Percentiles rank a stretch among this genome's conserved stretches.
These are phyloP conservation scores for Mucor piriformis DNA, from an alignment of 371 early-diverging fungal genomes.

Conservation along the genomic window DNA sequence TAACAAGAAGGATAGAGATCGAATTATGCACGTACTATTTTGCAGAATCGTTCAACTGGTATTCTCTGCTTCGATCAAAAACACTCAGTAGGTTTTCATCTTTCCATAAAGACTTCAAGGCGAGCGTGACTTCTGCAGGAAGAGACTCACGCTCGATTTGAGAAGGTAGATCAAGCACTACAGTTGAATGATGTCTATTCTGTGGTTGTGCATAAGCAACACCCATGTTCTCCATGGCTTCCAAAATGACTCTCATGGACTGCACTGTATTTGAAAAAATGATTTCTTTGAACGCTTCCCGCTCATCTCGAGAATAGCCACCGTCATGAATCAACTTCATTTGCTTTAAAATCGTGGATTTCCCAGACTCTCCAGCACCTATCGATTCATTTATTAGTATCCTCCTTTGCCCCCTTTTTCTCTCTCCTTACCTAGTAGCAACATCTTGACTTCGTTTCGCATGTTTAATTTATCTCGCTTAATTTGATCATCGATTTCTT, in stretches of 20 bases:
- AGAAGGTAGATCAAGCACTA: constrained; percentile 54
- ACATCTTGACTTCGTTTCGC: constrained; percentile 93
- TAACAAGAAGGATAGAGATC: not conserved
- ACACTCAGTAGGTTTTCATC: constrained; percentile 75
- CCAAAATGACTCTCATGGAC: constrained; percentile 87
- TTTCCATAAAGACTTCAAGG: constrained; percentile 76
- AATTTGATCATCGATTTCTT: constrained; percentile 88
- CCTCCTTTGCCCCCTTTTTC: not conserved
- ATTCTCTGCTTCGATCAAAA: constrained; percentile 75
- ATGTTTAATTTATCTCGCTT: constrained; percentile 75
- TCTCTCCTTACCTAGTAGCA: constrained; percentile 75
- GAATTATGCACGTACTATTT: constrained; percentile 63
- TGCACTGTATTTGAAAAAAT: constrained; percentile 89
- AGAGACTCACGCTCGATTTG: constrained; percentile 71
- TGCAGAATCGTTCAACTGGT: constrained; percentile 85
- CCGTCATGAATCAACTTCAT: constrained; percentile 94
- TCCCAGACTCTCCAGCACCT: constrained; percentile 77
- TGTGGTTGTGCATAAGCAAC: constrained; percentile 64
- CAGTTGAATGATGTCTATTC: constrained; percentile 54
- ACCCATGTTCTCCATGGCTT: constrained; percentile 82
- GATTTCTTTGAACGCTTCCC: constrained; percentile 84
- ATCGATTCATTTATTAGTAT: not conserved
- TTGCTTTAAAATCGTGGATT: constrained; percentile 95
- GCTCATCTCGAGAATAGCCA: constrained; percentile 86
- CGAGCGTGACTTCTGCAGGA: constrained; percentile 63